Conservation (phyloP, 1,139 yeast genomes). For the Taiozyma sp. region DNA sequence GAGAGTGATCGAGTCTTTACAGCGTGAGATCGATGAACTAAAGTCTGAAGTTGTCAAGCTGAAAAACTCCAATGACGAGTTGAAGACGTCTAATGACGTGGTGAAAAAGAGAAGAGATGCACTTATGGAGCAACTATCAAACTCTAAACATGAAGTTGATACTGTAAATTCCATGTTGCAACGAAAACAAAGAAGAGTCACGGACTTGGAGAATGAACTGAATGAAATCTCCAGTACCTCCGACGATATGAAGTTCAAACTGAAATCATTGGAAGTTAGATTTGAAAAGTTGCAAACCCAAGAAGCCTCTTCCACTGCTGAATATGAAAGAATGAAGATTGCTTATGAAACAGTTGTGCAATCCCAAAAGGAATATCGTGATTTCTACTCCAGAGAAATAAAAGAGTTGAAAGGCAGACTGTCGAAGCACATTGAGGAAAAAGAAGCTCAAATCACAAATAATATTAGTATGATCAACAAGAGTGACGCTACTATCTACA, state of each 20-base stretch:
- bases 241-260: slow-evolving; percentile 42
- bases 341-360: slow-evolving; percentile 60
- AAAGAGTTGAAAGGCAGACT: slow-evolving; percentile 29
- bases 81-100: slow-evolving; percentile 45
- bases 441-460: slow-evolving; percentile 24
- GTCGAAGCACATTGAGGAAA: slow-evolving; percentile 35
- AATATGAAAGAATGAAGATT: slow-evolving; percentile 51
- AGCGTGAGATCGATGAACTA: slow-evolving; percentile 50
- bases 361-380: slow-evolving; percentile 53
- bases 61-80: slow-evolving; percentile 44
- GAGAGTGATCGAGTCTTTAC: slow-evolving; percentile 54
- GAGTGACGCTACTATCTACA: slow-evolving; percentile 22
- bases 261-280: slow-evolving; percentile 45
- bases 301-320: slow-evolving; percentile 44
- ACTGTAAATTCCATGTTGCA: slow-evolving; percentile 58
- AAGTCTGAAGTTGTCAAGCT: slow-evolving; percentile 49
- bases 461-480: slow-evolving; percentile 21
- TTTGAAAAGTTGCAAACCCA: slow-evolving; percentile 45
- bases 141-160: slow-evolving; percentile 67
- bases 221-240: slow-evolving; percentile 40
- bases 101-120: slow-evolving; percentile 50
- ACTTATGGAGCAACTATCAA: slow-evolving; percentile 62
- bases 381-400: slow-evolving; percentile 41
- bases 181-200: slow-evolving; percentile 59
- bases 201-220: slow-evolving; percentile 55